These are phyloP conservation scores for Lyophyllum atratum DNA, from an alignment of 768 basidiomycete species.

Conservation along the genomic window DNA sequence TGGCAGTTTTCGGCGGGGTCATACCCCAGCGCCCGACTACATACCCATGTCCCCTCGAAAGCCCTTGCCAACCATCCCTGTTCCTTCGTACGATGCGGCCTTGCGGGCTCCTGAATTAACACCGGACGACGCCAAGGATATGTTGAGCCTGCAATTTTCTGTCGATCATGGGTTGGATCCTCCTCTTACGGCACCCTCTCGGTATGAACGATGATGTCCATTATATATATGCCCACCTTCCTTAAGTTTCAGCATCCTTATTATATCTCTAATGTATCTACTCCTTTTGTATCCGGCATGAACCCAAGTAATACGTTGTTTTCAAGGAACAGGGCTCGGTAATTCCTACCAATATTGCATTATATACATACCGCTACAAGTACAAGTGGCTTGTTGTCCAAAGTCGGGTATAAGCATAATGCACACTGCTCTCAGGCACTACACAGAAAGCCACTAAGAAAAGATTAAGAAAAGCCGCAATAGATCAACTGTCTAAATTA, in stretches of 20 bases:
- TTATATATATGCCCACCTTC: background rate
- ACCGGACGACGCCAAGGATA: conserved; percentile 7
- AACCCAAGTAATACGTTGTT: background rate
- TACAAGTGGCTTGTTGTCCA: background rate
- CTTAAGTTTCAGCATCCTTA: background rate
- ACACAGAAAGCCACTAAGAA: background rate
- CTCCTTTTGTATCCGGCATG: background rate
- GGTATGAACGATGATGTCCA: conserved; percentile 17
- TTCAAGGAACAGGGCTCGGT: background rate
- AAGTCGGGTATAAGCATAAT: too few species aligned
- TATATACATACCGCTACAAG: background rate
- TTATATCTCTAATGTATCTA: background rate
- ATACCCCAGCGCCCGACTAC: background rate
- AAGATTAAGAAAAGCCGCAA: background rate
- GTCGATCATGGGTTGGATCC: background rate
- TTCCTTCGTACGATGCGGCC: conserved; percentile 17
- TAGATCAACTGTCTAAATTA: background rate
- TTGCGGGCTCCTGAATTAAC: conserved; percentile 5
- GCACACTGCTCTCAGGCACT: too few species aligned
- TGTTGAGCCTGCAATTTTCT: conserved; percentile 1
- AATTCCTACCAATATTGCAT: background rate
- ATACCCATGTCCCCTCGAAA: conserved; percentile 12
- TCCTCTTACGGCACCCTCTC: conserved; percentile 11
- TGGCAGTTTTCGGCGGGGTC: background rate
- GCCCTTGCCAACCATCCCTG: conserved; percentile 18